phyloP scores from a whole-genome alignment of 192 early-diverging fungal genomes.

The Nowakowskiella sp. region DNA sequence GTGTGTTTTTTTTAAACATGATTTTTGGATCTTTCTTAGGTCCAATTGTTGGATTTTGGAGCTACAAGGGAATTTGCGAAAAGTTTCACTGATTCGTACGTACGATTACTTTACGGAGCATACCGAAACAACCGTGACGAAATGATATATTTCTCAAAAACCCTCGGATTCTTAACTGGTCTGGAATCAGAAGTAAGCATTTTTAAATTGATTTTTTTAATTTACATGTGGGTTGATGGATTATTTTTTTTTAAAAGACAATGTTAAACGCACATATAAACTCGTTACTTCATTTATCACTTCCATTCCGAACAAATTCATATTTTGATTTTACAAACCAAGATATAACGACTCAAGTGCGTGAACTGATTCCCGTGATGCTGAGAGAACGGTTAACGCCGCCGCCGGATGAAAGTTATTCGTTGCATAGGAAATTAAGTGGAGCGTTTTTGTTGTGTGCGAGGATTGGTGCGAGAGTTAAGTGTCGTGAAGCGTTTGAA shows the following conservation, averaged over 20 bases:
- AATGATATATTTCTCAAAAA: constrained; percentile 63
- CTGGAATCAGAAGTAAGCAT: constrained; percentile 66
- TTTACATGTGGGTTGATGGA: background rate
- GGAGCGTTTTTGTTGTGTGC: constrained; percentile 88
- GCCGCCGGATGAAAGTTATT: constrained; percentile 97
- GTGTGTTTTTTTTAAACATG: background rate
- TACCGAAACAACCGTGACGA: constrained; percentile 63
- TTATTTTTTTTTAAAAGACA: constrained; percentile 22
- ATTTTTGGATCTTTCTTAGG: constrained; percentile 16
- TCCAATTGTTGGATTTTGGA: constrained; percentile 92
- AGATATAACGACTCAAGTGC: constrained; percentile 73
- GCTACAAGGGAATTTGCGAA: constrained; percentile 73
- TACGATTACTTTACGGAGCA: constrained; percentile 65
- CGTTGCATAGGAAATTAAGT: constrained; percentile 87
- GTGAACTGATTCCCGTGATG: constrained; percentile 90
- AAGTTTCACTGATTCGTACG: constrained; percentile 69
- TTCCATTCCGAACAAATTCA: constrained; percentile 48
- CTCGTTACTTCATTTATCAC: constrained; percentile 80
- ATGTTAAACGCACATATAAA: constrained; percentile 85
- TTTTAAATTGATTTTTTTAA: background rate
- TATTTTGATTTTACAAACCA: constrained; percentile 65
- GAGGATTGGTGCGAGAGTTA: constrained; percentile 58
- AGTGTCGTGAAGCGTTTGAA: constrained; percentile 9
- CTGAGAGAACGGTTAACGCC: constrained; percentile 86
- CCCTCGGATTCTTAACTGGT: constrained; percentile 89